Percentiles rank a stretch among this genome's conserved stretches.
Conservation (phyloP, 75 land plant genomes). For the Sequoia sempervirens region DNA sequence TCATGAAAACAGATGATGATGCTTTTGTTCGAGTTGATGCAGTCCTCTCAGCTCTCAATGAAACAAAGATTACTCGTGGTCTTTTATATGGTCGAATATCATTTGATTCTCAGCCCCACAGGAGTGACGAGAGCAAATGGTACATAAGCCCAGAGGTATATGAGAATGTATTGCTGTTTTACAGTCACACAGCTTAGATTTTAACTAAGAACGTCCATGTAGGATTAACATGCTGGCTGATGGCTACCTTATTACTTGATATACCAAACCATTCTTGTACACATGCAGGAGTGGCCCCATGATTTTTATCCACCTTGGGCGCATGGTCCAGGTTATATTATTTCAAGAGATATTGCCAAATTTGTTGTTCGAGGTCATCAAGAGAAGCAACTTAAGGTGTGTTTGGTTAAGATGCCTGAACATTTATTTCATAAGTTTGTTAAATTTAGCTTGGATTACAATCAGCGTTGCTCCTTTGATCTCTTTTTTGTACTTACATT, state of each 20-base stretch:
- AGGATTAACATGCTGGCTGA: background rate
- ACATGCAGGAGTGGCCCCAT: constrained; percentile 76
- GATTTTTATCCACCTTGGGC: constrained; percentile 84
- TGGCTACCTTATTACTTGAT: background rate
- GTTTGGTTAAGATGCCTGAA: background rate
- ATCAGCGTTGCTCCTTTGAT: background rate
- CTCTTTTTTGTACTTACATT: background rate
- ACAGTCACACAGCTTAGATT: background rate
- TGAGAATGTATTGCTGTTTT: background rate
- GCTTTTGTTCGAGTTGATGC: constrained; percentile 90
- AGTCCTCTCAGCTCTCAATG: constrained; percentile 41
- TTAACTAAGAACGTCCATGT: background rate
- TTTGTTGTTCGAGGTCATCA: constrained; percentile 67
- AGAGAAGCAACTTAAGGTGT: constrained; percentile 56
- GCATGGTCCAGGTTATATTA: constrained; percentile 87
- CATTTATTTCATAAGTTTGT: background rate
- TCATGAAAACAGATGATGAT: constrained; percentile 99
- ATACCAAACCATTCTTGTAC: background rate
- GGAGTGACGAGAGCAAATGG: constrained; percentile 82
- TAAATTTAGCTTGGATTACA: background rate
- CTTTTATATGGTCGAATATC: constrained; percentile 69
- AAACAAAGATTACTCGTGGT: constrained; percentile 37
- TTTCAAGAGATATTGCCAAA: constrained; percentile 78
- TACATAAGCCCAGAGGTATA: constrained; percentile 63
- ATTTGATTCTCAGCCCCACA: constrained; percentile 51